Conservation (phyloP, 768 basidiomycete genomes). For the Polyporus arcularius region DNA sequence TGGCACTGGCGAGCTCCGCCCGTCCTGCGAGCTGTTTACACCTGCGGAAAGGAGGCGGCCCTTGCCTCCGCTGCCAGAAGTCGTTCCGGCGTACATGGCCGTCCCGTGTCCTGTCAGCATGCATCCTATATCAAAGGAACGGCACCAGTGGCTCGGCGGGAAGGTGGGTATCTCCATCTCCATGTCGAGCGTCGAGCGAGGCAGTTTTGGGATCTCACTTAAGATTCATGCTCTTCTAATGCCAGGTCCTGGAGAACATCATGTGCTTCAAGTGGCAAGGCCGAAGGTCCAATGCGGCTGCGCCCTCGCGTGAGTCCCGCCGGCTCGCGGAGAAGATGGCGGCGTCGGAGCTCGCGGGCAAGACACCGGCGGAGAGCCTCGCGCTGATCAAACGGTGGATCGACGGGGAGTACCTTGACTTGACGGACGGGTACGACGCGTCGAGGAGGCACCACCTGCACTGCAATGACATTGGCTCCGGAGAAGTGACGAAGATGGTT, state of each 20-base stretch:
- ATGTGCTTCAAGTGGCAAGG: conserved; percentile 37
- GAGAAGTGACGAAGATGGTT: conserved; percentile 46
- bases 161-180: conserved; percentile 45
- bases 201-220: background rate
- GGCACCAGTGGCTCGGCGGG: conserved; percentile 51
- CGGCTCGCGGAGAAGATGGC: conserved; percentile 24
- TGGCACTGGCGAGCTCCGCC: conserved; percentile 34
- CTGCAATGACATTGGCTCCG: conserved; percentile 51
- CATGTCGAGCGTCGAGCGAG: too few species aligned
- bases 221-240: conserved; percentile 5
- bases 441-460: conserved; percentile 40
- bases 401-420: conserved; percentile 48
- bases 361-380: conserved; percentile 19
- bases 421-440: conserved; percentile 17
- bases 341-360: conserved; percentile 17
- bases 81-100: conserved; percentile 53
- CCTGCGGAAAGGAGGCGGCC: conserved; percentile 32
- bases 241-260: conserved; percentile 49
- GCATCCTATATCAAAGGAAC: conserved; percentile 48
- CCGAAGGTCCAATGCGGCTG: conserved; percentile 45
- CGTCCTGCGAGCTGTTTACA: conserved; percentile 35
- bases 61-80: conserved; percentile 41
- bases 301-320: conserved; percentile 34
- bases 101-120: conserved; percentile 45
- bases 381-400: conserved; percentile 26